Conservation (phyloP, 1,284 basidiomycete species). For the Moniliella sp. region DNA sequence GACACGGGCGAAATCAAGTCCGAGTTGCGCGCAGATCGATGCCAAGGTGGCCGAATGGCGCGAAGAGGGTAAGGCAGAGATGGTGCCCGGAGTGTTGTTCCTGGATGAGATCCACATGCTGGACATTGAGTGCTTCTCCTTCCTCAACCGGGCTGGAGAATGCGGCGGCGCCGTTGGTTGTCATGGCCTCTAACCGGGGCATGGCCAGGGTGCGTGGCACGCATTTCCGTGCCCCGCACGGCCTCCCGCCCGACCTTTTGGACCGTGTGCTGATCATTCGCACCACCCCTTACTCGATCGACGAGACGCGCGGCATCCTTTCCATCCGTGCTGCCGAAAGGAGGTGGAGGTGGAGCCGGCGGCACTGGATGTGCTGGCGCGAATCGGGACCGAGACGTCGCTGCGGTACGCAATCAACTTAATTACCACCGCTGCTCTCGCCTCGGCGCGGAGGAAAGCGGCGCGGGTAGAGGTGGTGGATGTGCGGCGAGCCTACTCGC, state of each 20-base stretch:
- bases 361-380: constrained; percentile 55
- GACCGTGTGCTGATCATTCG: constrained; percentile 87
- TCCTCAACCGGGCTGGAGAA: constrained; percentile 79
- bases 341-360: constrained; percentile 64
- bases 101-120: constrained; percentile 57
- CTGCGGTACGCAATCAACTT: constrained; percentile 67
- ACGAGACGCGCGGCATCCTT: constrained; percentile 74
- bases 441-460: constrained; percentile 60
- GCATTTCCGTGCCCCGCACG: constrained; percentile 77
- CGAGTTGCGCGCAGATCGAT: constrained; percentile 87
- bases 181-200: constrained; percentile 93
- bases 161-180: constrained; percentile 77
- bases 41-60: constrained; percentile 90
- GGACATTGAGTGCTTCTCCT: constrained; percentile 96
- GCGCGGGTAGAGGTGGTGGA: constrained; percentile 55
- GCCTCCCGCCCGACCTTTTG: constrained; percentile 76
- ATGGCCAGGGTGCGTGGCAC: constrained; percentile 86
- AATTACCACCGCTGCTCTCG: constrained; percentile 66
- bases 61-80: constrained; percentile 94
- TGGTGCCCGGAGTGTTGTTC: constrained; percentile 58
- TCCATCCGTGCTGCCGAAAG: constrained; percentile 88
- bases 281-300: constrained; percentile 64
- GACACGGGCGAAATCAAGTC: constrained; percentile 98
- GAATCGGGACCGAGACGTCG: constrained; percentile 58
- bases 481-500: constrained; percentile 51